Conservation (phyloP, 2,329 filamentous ascomycete genomes). For the Metarhizium brunneum region DNA sequence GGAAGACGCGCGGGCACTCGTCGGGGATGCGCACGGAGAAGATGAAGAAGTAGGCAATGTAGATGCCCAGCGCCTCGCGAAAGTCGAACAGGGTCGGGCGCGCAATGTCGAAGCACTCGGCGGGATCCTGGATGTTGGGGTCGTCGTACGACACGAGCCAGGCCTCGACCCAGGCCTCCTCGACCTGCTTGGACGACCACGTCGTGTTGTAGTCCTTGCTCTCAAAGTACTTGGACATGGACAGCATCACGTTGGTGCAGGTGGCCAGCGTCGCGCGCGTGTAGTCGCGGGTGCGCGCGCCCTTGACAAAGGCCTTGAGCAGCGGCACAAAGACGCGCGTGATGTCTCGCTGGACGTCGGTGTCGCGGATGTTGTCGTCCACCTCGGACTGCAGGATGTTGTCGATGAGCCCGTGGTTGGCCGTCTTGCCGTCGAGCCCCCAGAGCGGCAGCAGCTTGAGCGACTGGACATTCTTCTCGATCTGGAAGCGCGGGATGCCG, state of each 20-base stretch:
- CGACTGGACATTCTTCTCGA: constrained; percentile 44
- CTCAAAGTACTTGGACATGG: constrained; percentile 42
- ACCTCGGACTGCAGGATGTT: constrained; percentile 43
- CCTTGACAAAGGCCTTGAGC: constrained; percentile 37
- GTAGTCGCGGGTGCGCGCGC: constrained; percentile 35
- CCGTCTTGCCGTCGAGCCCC: constrained; percentile 42
- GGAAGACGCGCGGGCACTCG: constrained; percentile 49
- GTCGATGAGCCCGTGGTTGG: constrained; percentile 43
- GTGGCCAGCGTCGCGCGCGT: constrained; percentile 33
- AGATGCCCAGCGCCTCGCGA: constrained; percentile 24
- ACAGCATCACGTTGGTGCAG: constrained; percentile 37
- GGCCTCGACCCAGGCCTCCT: constrained; percentile 37
- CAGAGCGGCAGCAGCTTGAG: constrained; percentile 44
- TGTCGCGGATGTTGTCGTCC: constrained; percentile 32
- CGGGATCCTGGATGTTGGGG: constrained; percentile 22
- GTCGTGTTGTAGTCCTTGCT: constrained; percentile 40
- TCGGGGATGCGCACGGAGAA: constrained; percentile 49
- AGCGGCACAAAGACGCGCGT: constrained; percentile 44
- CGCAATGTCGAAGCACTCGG: constrained; percentile 23
- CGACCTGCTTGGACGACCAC: constrained; percentile 36
- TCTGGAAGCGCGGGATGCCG: constrained; percentile 44
- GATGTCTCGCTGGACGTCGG: constrained; percentile 34
- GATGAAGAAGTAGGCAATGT: constrained; percentile 40
- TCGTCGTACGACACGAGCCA: constrained; percentile 37
- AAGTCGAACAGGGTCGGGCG: constrained; percentile 26